These are phyloP conservation scores for Linum usitatissimum DNA, from an alignment of 345 rosid genomes.

Conservation along the genomic window DNA sequence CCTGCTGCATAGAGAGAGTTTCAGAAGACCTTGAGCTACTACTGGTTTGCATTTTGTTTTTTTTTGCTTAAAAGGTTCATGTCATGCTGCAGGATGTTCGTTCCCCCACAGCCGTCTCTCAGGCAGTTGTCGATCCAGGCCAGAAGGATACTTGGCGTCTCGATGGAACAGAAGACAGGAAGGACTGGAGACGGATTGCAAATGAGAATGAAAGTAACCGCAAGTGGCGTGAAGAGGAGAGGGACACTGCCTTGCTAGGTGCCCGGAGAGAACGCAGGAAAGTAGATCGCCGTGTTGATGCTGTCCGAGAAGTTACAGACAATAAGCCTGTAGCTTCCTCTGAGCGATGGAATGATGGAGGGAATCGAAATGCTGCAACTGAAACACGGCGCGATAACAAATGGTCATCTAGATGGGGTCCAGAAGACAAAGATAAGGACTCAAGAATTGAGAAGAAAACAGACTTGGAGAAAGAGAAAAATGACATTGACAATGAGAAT, in stretches of 20 bases:
- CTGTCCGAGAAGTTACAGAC: slow-evolving; percentile 40
- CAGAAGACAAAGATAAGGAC: slow-evolving; percentile 85
- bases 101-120: slow-evolving; percentile 23
- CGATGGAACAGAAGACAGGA: slow-evolving; percentile 57
- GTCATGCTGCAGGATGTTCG: slow-evolving; percentile 37
- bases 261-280: slow-evolving; percentile 53
- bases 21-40: not conserved
- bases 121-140: slow-evolving; percentile 29
- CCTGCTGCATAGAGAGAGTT: not conserved
- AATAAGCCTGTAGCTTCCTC: slow-evolving; percentile 41
- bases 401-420: slow-evolving; percentile 99
- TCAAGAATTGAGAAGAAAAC: slow-evolving; percentile 50
- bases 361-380: slow-evolving; percentile 44
- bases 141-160: slow-evolving; percentile 59
- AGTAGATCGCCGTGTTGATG: slow-evolving; percentile 37
- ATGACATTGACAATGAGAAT: slow-evolving; percentile 46
- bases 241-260: slow-evolving; percentile 64
- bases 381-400: slow-evolving; percentile 80
- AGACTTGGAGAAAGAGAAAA: slow-evolving; percentile 47
- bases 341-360: slow-evolving; percentile 63
- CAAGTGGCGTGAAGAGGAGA: slow-evolving; percentile 78
- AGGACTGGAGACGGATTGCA: slow-evolving; percentile 50
- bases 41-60: not conserved
- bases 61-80: not conserved
- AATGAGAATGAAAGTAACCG: slow-evolving; percentile 40